Evolutionary conservation across 306 rosid genomes (phyloP), one percentile per base, ranked within the genome.

Genomic region (Ormosia emarginata): DNA sequence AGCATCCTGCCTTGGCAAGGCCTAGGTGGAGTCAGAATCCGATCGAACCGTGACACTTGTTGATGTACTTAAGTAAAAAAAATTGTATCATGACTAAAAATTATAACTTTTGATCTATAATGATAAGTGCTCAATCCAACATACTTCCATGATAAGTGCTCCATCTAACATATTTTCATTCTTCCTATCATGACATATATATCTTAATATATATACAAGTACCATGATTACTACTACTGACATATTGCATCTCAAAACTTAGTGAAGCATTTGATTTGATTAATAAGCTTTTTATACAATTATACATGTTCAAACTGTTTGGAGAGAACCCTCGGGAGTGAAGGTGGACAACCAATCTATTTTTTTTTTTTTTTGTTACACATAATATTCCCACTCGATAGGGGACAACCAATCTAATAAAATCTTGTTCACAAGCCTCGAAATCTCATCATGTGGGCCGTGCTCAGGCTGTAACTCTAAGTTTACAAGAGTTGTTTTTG

Each of bases 381-480:
- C 24, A 24, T 24, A 24, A 24, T 0, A 24, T 24, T 1, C 24
- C 24, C 24, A 24, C 24, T 24, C 24, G 24, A 24, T 24, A 24
- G 24, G 24, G 12, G 92, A 81, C 40, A 91, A 76, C 92, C 93
- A 89, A 43, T 86, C 93, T 67, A 89, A 50, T 30, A 89, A 86
- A 72, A 90, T 89, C 44, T 49, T 63, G 55, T 91, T 91, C 63
- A 85, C 93, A 76, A 86, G 90, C 65, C 86, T 91, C 10, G 93
- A 92, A 70, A 86, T 85, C 84, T 89, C 93, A 37, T 89, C 91
- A 52, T 87, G 93, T 8, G 92, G 94, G 63, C 94, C 88, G 56
- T 90, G 94, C 30, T 92, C 92, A 1, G 92, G 93, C 81, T 89
- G 89, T 24, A 24, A 24, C 24, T 24, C 24, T 18, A 91, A 83